These are phyloP conservation scores for Cucumis melo DNA, from an alignment of 306 rosid genomes.

Conservation along the genomic window DNA sequence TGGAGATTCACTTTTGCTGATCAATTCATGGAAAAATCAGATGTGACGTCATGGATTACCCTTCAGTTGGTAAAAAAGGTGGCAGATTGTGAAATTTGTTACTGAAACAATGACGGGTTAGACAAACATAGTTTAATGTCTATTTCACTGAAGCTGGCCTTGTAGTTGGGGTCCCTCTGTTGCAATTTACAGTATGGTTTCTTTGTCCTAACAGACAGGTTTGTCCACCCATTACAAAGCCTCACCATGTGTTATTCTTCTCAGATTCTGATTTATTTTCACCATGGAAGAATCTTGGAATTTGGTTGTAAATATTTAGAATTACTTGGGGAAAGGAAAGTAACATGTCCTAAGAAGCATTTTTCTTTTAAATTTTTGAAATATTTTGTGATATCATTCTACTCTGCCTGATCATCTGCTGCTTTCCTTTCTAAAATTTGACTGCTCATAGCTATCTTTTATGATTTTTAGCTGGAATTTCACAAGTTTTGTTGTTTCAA, in stretches of 20 bases:
- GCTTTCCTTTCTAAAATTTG: not conserved
- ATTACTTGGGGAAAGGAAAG: not conserved
- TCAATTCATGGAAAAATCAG: not conserved
- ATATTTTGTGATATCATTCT: not conserved
- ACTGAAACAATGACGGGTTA: not conserved
- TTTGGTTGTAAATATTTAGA: not conserved
- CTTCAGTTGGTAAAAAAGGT: not conserved
- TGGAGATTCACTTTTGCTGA: not conserved
- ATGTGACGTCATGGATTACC: not conserved
- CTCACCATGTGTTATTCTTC: not conserved
- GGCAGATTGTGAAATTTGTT: not conserved
- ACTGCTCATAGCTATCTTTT: not conserved
- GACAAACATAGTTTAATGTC: not conserved
- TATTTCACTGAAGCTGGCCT: slow-evolving; percentile 6
- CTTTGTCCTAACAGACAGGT: not conserved
- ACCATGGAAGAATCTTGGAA: not conserved
- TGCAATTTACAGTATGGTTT: slow-evolving; percentile 13
- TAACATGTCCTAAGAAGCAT: not conserved
- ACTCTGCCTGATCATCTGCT: not conserved
- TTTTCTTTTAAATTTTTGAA: not conserved
- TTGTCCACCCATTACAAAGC: not conserved
- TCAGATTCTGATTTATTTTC: not conserved
- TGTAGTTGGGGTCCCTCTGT: slow-evolving; percentile 17
- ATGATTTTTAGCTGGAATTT: not conserved
- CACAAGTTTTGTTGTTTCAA: not conserved